phyloP scores from a whole-genome alignment of 2,329 filamentous ascomycete genomes.

The Scedosporium apiospermum region DNA sequence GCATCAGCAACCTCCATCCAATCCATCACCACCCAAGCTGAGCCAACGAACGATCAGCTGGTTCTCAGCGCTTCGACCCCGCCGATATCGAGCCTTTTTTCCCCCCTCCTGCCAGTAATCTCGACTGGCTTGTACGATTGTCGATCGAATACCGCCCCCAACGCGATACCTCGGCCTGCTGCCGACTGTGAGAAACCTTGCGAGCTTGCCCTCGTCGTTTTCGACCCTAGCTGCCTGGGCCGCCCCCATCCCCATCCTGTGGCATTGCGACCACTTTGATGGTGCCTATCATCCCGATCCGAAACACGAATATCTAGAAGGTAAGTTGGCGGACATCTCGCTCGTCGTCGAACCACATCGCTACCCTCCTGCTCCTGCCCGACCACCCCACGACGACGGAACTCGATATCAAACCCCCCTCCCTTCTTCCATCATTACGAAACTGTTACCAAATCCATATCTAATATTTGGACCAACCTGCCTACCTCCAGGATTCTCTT shows the following conservation, averaged over 20 bases:
- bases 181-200: background rate
- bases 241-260: background rate
- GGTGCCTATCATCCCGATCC: background rate
- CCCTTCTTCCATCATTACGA: background rate
- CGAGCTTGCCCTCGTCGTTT: background rate
- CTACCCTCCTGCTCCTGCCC: background rate
- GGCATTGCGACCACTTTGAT: background rate
- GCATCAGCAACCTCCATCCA: constrained; percentile 4
- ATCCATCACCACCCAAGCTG: background rate
- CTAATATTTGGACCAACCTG: background rate
- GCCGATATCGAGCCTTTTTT: background rate
- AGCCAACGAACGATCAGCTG: background rate
- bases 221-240: background rate
- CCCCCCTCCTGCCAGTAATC: background rate
- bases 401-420: background rate
- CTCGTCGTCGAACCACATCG: background rate
- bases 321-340: background rate
- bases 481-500: background rate
- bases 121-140: background rate
- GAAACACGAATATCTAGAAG: background rate
- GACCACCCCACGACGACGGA: background rate
- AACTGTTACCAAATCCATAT: background rate
- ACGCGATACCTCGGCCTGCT: background rate
- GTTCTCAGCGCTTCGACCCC: background rate
- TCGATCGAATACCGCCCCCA: background rate